A percentile compares a stretch with the other conserved stretches of the same genome.
These are phyloP conservation scores for Penicillium fimorum DNA, from an alignment of 495 filamentous ascomycete genomes.

Conservation along the genomic window DNA sequence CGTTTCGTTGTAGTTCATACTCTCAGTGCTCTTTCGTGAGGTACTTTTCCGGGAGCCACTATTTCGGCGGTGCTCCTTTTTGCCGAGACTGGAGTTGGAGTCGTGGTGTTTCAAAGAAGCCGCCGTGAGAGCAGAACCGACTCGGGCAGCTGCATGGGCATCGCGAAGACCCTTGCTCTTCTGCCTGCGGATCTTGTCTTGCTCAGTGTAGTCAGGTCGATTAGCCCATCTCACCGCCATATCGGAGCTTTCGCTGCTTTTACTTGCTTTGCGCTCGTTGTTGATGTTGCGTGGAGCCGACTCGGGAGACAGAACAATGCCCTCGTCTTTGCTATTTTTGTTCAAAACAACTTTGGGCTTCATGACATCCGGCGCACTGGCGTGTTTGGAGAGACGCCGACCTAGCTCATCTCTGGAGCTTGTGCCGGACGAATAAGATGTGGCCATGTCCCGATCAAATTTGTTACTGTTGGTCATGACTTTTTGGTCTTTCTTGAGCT, in stretches of 20 bases:
- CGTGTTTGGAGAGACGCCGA: constrained; percentile 64
- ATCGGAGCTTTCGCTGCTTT: constrained; percentile 49
- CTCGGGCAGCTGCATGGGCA: constrained; percentile 54
- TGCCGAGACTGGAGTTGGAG: constrained; percentile 58
- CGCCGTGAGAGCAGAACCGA: constrained; percentile 58
- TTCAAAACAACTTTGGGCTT: constrained; percentile 66
- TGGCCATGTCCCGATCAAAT: constrained; percentile 59
- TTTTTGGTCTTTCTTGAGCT: constrained; percentile 85
- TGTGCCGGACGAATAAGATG: constrained; percentile 60
- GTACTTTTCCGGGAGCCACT: constrained; percentile 34
- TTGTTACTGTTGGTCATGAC: constrained; percentile 58
- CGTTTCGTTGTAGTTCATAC: constrained; percentile 55
- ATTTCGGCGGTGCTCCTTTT: constrained; percentile 42
- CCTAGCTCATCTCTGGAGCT: constrained; percentile 58
- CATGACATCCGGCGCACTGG: constrained; percentile 66
- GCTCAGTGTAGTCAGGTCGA: constrained; percentile 49
- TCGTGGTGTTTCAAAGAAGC: constrained; percentile 65
- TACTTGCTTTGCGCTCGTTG: constrained; percentile 44
- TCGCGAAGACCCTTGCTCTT: constrained; percentile 60
- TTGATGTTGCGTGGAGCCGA: constrained; percentile 26
- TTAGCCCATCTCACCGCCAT: constrained; percentile 45
- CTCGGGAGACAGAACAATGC: constrained; percentile 56
- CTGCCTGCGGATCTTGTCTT: constrained; percentile 54
- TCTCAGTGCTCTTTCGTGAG: constrained; percentile 52
- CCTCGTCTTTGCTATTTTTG: constrained; percentile 58